These are phyloP conservation scores for Fusarium sp. DNA, from an alignment of 2,329 filamentous ascomycete genomes.

Conservation along the genomic window DNA sequence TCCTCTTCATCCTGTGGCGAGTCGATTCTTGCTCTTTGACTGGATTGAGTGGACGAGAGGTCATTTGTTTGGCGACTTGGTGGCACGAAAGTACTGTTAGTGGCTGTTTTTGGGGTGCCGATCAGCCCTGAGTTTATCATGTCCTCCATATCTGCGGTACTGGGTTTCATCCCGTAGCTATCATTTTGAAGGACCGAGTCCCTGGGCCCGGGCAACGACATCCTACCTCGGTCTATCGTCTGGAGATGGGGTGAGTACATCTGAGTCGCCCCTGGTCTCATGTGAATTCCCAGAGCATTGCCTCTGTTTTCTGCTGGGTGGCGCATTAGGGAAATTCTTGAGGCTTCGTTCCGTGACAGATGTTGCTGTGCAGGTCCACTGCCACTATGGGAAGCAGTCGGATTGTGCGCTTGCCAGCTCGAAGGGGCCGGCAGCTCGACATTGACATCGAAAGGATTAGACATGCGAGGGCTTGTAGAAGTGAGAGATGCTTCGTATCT, in stretches of 20 bases:
- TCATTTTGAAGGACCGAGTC: slow-evolving; percentile 6
- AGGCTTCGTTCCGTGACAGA: slow-evolving; percentile 50
- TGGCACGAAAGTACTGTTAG: neutral
- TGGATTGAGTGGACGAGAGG: slow-evolving; percentile 44
- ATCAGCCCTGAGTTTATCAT: neutral
- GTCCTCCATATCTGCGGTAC: neutral
- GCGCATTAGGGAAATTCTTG: slow-evolving; percentile 23
- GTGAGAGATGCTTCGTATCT: slow-evolving; percentile 61
- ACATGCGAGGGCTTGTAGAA: slow-evolving; percentile 63
- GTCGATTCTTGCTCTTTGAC: slow-evolving; percentile 49
- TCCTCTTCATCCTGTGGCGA: slow-evolving; percentile 60
- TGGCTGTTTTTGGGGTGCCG: neutral
- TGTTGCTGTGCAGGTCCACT: slow-evolving; percentile 57
- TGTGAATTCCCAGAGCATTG: slow-evolving; percentile 70
- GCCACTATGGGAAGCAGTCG: slow-evolving; percentile 58
- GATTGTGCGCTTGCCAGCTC: slow-evolving; percentile 66
- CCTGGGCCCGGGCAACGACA: slow-evolving; percentile 4
- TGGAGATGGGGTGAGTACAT: slow-evolving; percentile 6
- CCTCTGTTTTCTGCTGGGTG: slow-evolving; percentile 49
- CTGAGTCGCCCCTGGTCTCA: slow-evolving; percentile 59
- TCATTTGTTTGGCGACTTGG: slow-evolving; percentile 49
- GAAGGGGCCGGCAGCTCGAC: slow-evolving; percentile 61
- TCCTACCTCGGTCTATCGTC: slow-evolving; percentile 1
- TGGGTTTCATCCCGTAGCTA: slow-evolving; percentile 12
- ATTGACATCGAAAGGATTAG: slow-evolving; percentile 60